Evolutionary conservation across 164 flowering plant genomes (phyloP), one percentile per base, ranked within the genome.

Genomic region (Magnolia sinica): DNA sequence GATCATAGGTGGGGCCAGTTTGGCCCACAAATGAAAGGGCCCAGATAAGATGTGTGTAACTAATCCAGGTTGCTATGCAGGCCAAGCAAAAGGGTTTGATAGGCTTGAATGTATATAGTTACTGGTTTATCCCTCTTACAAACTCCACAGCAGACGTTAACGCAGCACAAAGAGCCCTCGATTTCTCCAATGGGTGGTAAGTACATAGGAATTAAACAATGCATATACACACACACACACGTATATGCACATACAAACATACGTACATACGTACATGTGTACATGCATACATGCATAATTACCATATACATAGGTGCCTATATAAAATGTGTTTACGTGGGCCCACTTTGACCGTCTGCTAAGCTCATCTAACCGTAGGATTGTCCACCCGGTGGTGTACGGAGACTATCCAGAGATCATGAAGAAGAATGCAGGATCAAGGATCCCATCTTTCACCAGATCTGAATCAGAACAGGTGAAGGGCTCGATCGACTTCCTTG

Each of bases 401-500:
- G 98, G 98, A 70, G 92, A 87, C 68, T 92, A 93, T 76, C 94
- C 94, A 0, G 70, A 79, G 24, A 69, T 71, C 74, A 89, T 91
- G 95, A 90, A 81, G 77, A 73, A 76, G 73, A 84, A 51, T 49
- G 91, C 61, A 1, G 90, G 92, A 1, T 61, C 81, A 1, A 86
- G 94, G 74, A 24, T 93, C 11, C 94, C 95, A 10, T 75, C 82
- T 49, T 92, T 93, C 82, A 85, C 75, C n/a, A 77, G 77, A 75
- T 9, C 18, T 4, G 81, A 83, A 66, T 73, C 81, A 11, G 8
- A 74, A 73, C 78, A 77, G 27, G 27, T 84, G 10, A 84, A 86
- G 70, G 85, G 83, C 3, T 82, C 85, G 5, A 73, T 50, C 14
- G 85, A 82, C 37, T 86, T 82, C 77, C 68, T 88, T 5, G 86